Conservation (phyloP, 345 rosid species). For the Arabidopsis thaliana region DNA sequence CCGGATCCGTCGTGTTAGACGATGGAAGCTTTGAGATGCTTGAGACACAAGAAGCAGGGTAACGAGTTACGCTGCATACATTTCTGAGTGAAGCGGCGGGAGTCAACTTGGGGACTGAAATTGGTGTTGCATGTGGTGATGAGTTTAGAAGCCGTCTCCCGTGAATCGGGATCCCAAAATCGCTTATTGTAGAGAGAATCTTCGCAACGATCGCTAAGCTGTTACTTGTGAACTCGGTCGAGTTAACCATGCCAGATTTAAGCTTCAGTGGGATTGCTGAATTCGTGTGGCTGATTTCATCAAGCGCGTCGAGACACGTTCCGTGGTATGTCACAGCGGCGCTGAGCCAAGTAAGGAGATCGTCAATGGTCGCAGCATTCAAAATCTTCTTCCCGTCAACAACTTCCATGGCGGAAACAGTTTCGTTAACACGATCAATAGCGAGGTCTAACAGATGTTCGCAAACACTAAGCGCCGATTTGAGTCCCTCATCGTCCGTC, state of each 20-base stretch:
- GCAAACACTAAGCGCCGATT: constrained; percentile 60
- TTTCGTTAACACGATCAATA: constrained; percentile 61
- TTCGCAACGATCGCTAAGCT: constrained; percentile 72
- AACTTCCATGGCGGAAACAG: constrained; percentile 54
- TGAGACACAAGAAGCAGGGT: constrained; percentile 68
- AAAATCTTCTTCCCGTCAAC: constrained; percentile 45
- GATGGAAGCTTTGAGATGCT: constrained; percentile 62
- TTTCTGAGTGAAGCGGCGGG: constrained; percentile 65
- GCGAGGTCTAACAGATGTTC: constrained; percentile 63
- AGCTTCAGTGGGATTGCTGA: constrained; percentile 43
- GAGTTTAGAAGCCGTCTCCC: constrained; percentile 50
- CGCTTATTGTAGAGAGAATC: constrained; percentile 52
- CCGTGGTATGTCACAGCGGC: constrained; percentile 66
- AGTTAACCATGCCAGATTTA: constrained; percentile 57
- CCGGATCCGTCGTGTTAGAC: constrained; percentile 63
- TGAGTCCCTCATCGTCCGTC: constrained; percentile 40
- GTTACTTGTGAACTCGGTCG: constrained; percentile 74
- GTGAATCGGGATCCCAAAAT: constrained; percentile 60
- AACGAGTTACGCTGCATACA: constrained; percentile 70
- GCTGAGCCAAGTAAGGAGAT: constrained; percentile 79
- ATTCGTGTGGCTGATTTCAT: constrained; percentile 56
- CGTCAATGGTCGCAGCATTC: constrained; percentile 51
- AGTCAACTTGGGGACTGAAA: constrained; percentile 48
- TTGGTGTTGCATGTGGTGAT: constrained; percentile 28
- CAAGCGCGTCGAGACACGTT: constrained; percentile 75